Base-by-base conservation (phyloP, 108 stramenopile genomes). In the Pseudonitzschia delicatissima region DNA sequence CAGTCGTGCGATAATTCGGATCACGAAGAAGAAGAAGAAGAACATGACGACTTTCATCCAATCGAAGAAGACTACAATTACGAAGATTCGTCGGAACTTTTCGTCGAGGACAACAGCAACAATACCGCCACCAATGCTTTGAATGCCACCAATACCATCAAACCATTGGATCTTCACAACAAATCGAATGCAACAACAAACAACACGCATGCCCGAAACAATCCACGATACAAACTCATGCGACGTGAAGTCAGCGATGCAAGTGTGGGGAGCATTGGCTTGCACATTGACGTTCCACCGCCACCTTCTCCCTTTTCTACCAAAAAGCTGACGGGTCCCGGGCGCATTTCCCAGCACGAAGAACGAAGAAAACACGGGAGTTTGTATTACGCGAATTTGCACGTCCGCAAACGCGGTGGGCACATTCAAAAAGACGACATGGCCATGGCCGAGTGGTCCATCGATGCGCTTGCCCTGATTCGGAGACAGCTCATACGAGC, bases 401-500 rank as follows among this genome's bases (percentile, higher is more conserved):
- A 64, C 27, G 85, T 86, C 2, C 69, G 60, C 25, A 78, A 82
- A 28, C 53, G 50, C 37, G 88, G 80, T 25, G 93, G 92, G 0
- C 64, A 61, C 2, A 90, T 90, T 65, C 53, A 83, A 9, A 72
- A 76, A 0, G 88, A 90, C 64, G 70, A 88, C 65, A 74, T 87
- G 49, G 85, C 86, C 5, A 45, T 91, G 51, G 84, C 83, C n/a
- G 72, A 76, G 13, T 94, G 93, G 93, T 84, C 86, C 28, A 80
- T 94, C 21, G 88, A 91, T 81, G 93, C 88, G 15, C 82, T 94
- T 50, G 44, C 67, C 17, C 63, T 94, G 40, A 65, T 91, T 42
- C 81, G 93, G 25, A 73, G 74, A 40, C 88, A 91, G 64, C 67
- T 94, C 12, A 84, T 74, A 62, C 71, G 89, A 35, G 87, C 88